Percentiles rank a stretch among this genome's conserved stretches.
Conservation (phyloP, 495 filamentous ascomycete genomes). For the Pseudevernia furfuracea region DNA sequence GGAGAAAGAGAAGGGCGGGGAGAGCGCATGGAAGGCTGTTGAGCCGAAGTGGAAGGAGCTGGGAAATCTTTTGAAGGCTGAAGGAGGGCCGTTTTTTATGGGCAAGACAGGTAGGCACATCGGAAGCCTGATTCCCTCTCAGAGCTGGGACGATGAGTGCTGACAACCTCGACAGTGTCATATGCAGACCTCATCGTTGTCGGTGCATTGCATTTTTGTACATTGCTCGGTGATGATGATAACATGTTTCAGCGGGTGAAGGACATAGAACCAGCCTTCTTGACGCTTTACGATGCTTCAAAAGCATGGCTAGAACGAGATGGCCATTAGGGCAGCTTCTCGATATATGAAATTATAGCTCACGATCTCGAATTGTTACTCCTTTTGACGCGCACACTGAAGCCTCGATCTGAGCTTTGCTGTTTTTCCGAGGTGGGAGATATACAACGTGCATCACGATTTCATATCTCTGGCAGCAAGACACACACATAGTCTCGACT, state of each 20-base stretch:
- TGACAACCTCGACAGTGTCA: slow-evolving; percentile 14
- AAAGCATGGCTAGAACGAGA: slow-evolving; percentile 14
- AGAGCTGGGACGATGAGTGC: background rate
- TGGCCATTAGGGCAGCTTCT: slow-evolving; percentile 1
- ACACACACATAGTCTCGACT: too few relatives aligned
- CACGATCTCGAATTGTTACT: background rate
- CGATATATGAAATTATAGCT: background rate
- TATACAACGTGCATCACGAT: too few relatives aligned
- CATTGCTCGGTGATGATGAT: slow-evolving; percentile 31
- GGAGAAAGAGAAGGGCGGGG: slow-evolving; percentile 35
- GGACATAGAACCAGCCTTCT: slow-evolving; percentile 21
- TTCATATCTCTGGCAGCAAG: too few relatives aligned
- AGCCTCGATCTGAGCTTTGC: background rate
- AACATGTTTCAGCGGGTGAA: slow-evolving; percentile 29
- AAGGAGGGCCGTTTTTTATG: slow-evolving; percentile 43
- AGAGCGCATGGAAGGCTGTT: slow-evolving; percentile 34
- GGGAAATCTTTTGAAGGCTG: slow-evolving; percentile 44
- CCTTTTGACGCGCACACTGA: background rate
- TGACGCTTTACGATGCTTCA: slow-evolving; percentile 15
- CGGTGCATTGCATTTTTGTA: slow-evolving; percentile 29
- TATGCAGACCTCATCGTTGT: slow-evolving; percentile 38
- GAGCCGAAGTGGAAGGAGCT: slow-evolving; percentile 33
- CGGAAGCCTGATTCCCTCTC: background rate
- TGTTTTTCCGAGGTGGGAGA: too few relatives aligned
- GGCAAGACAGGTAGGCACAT: slow-evolving; percentile 25